phyloP scores from a whole-genome alignment of 345 rosid species.

The Citrus sp. region DNA sequence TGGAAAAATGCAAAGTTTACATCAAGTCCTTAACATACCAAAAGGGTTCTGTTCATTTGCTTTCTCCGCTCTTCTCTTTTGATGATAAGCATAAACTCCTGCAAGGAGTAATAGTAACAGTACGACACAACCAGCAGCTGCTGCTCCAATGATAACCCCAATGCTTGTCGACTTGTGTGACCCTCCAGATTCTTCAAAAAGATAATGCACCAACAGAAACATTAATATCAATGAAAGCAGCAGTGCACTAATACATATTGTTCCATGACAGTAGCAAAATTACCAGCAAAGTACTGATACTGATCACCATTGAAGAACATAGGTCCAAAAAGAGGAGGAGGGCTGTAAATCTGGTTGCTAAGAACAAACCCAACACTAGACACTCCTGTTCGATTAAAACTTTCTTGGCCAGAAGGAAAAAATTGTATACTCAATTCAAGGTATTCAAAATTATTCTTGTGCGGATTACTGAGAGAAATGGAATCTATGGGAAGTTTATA shows the following conservation, averaged over 20 bases:
- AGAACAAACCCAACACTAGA: slow-evolving; percentile 42
- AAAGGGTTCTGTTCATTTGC: slow-evolving; percentile 64
- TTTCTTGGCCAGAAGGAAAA: slow-evolving; percentile 48
- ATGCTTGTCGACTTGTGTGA: slow-evolving; percentile 40
- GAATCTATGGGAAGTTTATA: slow-evolving; percentile 61
- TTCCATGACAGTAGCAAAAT: slow-evolving; percentile 9
- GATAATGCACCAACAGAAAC: neutral
- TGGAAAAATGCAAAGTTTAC: neutral
- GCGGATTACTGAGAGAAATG: slow-evolving; percentile 50
- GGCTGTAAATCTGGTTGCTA: slow-evolving; percentile 38
- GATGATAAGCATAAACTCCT: slow-evolving; percentile 63
- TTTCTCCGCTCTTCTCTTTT: slow-evolving; percentile 68
- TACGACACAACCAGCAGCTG: slow-evolving; percentile 52
- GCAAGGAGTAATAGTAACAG: slow-evolving; percentile 51
- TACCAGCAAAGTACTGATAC: slow-evolving; percentile 53
- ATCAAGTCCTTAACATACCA: slow-evolving; percentile 35
- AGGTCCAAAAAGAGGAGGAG: slow-evolving; percentile 43
- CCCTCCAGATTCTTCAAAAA: slow-evolving; percentile 16
- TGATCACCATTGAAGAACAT: slow-evolving; percentile 36
- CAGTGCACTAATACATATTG: slow-evolving; percentile 11
- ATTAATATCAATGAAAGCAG: slow-evolving; percentile 5
- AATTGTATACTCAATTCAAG: slow-evolving; percentile 41
- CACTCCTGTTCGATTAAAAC: slow-evolving; percentile 48
- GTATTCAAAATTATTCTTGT: slow-evolving; percentile 37
- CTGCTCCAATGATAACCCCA: slow-evolving; percentile 65